Percentiles rank a stretch among this genome's conserved stretches.
These are phyloP conservation scores for Pseudocohnilembus persalinus DNA, from an alignment of 169 alveolate species.

Conservation along the genomic window DNA sequence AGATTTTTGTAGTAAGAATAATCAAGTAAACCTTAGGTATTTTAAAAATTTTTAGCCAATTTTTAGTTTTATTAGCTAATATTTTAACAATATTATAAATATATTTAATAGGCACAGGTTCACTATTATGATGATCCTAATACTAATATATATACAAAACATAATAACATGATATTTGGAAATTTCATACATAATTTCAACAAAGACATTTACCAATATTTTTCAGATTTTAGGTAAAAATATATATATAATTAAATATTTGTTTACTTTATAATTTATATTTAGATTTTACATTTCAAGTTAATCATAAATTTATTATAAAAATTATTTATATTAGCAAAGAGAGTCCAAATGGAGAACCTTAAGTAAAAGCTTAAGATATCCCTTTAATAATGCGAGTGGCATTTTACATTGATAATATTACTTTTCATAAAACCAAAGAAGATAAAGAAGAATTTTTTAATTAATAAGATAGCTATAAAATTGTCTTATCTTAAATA, in stretches of 20 bases:
- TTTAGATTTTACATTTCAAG: too few species aligned
- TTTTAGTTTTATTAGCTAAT: too few species aligned
- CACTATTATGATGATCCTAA: not conserved
- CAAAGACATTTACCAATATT: not conserved
- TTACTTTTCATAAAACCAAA: not conserved
- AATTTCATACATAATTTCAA: not conserved
- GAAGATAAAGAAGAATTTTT: not conserved
- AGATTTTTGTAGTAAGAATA: not conserved
- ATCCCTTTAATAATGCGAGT: not conserved
- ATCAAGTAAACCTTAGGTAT: too few species aligned
- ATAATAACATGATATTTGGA: not conserved
- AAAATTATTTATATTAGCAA: too few species aligned
- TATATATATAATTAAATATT: too few species aligned
- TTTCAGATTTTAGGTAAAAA: not conserved
- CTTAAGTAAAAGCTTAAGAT: not conserved
- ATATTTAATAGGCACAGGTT: too few species aligned
- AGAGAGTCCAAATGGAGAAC: not conserved
- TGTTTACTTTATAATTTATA: too few species aligned
- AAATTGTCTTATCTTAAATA: not conserved
- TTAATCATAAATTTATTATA: too few species aligned
- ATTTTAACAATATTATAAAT: too few species aligned
- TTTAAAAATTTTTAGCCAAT: too few species aligned
- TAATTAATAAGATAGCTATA: too few species aligned
- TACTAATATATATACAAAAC: not conserved
- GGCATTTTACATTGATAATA: not conserved